Percentiles rank a stretch among this genome's conserved stretches.
These are phyloP conservation scores for Effrenium voratum DNA, from an alignment of 73 alveolate species.

Conservation along the genomic window DNA sequence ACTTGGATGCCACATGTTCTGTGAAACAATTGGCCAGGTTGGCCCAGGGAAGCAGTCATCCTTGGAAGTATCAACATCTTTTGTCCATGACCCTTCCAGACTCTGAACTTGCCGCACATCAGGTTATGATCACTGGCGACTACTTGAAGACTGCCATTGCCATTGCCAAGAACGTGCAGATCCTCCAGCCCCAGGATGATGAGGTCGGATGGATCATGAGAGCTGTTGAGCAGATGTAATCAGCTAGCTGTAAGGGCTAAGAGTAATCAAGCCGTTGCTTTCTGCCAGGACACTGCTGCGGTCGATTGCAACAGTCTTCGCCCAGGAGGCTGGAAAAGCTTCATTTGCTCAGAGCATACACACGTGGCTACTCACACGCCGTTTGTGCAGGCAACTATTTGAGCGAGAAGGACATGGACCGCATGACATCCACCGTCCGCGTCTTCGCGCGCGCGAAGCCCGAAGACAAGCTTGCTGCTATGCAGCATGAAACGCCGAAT, in stretches of 20 bases:
- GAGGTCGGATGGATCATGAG: not conserved
- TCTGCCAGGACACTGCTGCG: constrained; percentile 49
- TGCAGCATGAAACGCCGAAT: not conserved
- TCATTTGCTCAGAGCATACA: too few relatives aligned
- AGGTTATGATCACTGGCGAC: constrained; percentile 99
- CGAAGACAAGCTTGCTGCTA: constrained; percentile 97
- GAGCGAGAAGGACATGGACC: constrained; percentile 47
- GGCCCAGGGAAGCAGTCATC: too few relatives aligned
- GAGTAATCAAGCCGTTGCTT: not conserved
- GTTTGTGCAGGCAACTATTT: constrained; percentile 41
- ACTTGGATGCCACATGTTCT: too few relatives aligned
- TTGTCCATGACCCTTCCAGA: too few relatives aligned
- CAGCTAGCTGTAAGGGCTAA: not conserved
- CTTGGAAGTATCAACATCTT: too few relatives aligned
- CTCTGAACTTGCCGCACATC: not conserved
- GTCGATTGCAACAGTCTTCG: constrained; percentile 84
- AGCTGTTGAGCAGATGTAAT: not conserved
- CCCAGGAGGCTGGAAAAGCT: constrained; percentile 41
- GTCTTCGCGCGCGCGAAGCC: constrained; percentile 99
- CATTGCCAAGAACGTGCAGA: constrained; percentile 98
- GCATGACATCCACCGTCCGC: constrained; percentile 63
- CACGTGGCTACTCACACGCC: too few relatives aligned
- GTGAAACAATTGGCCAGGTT: too few relatives aligned
- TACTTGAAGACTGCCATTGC: constrained; percentile 98
- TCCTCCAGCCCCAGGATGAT: constrained; percentile 69